These are phyloP conservation scores for Juglanconis oblonga DNA, from an alignment of 2,329 filamentous ascomycete species.

Conservation along the genomic window DNA sequence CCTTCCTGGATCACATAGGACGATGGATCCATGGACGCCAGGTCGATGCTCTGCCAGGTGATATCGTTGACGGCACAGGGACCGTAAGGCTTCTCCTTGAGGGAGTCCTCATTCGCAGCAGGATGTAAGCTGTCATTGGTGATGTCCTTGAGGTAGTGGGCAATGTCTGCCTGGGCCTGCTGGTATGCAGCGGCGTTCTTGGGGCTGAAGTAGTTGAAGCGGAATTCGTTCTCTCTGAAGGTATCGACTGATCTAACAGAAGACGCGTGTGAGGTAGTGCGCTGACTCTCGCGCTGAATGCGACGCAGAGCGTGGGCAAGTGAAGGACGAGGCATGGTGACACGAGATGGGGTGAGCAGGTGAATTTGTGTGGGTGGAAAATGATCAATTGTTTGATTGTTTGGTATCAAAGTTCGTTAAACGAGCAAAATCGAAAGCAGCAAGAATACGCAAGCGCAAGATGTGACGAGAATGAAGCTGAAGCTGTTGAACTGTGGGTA, in stretches of 20 bases:
- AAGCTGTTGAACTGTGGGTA: neutral
- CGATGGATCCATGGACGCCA: neutral
- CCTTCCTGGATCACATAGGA: neutral
- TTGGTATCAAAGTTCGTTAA: neutral
- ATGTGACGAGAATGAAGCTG: neutral
- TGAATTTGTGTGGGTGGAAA: constrained; percentile 22
- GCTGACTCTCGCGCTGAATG: neutral
- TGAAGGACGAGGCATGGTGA: constrained; percentile 29
- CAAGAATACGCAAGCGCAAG: neutral
- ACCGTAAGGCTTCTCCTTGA: neutral
- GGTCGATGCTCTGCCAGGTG: neutral
- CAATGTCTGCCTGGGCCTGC: neutral
- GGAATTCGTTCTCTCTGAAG: neutral
- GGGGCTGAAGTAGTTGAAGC: neutral
- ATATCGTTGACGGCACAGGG: neutral
- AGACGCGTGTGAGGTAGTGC: neutral
- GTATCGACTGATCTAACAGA: neutral
- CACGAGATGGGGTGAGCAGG: constrained; percentile 55
- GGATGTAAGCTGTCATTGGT: neutral
- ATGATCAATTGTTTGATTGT: neutral
- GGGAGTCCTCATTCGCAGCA: neutral
- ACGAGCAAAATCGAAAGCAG: neutral
- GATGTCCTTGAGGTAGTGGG: neutral
- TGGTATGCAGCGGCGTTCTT: neutral
- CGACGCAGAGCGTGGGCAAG: neutral